Conservation (phyloP, 2,329 filamentous ascomycete genomes). For the Diaporthe longicolla region DNA sequence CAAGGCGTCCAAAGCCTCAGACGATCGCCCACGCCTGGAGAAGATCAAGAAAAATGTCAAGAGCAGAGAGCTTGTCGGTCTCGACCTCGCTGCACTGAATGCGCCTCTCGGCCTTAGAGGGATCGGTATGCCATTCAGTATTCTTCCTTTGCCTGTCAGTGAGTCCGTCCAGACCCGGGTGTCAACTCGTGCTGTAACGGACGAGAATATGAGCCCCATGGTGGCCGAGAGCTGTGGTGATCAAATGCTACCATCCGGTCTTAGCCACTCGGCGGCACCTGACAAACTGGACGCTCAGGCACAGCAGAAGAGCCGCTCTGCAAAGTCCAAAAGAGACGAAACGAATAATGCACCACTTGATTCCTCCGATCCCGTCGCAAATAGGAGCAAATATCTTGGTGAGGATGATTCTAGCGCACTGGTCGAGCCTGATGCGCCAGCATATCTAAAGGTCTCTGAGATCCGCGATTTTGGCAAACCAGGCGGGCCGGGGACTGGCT, state of each 20-base stretch:
- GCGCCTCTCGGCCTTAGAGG: slow-evolving; percentile 38
- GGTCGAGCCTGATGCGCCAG: neutral
- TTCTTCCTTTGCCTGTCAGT: slow-evolving; percentile 42
- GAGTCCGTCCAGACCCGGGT: slow-evolving; percentile 6
- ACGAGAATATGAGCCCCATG: neutral
- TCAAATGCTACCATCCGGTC: neutral
- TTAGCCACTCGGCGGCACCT: neutral
- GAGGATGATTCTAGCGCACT: neutral
- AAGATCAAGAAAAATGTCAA: slow-evolving; percentile 60
- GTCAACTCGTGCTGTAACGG: neutral
- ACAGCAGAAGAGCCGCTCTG: neutral
- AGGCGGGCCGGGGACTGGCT: neutral
- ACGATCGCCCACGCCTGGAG: slow-evolving; percentile 53
- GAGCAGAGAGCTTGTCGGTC: slow-evolving; percentile 64
- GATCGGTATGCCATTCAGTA: slow-evolving; percentile 40
- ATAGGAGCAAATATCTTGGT: neutral
- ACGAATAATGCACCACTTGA: neutral
- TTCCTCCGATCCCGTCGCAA: neutral
- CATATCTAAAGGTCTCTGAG: neutral
- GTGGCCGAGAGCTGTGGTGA: neutral
- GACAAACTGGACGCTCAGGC: neutral
- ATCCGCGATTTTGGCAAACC: neutral
- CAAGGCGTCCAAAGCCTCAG: neutral
- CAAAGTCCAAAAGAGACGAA: neutral
- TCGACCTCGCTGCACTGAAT: slow-evolving; percentile 42